Base-by-base conservation (phyloP, 768 basidiomycete species). In the Leccinum arenicola region DNA sequence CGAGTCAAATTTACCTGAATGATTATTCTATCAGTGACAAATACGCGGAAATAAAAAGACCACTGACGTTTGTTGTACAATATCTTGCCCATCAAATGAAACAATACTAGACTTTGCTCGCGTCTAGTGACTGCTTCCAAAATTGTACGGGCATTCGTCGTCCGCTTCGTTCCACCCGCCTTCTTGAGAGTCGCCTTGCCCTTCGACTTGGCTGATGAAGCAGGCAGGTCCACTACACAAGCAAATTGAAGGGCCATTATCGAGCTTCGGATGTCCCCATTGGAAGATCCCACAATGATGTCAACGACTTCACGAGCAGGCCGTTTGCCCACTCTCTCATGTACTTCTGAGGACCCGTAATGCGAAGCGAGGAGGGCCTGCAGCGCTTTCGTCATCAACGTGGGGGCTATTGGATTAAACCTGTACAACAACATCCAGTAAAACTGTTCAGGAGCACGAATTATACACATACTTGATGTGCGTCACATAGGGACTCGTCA, bases 171-270 rank as follows among this genome's bases (percentile, higher is more conserved):
- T 38, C 58, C 58, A 6, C 58, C 60, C 21, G 48, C 56, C 29
- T 59, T 75, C 69, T 75, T 67, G 48, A 75, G 67, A 74, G 77
- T 61, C 64, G 67, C 60, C 67, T 70, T 58, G 64, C 67, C 54
- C 50, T 65, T 67, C 27, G 59, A 61, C 52, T 62, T 70, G 6
- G 14, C 35, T 11, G 61, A 60, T 19, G 54, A 52, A 33, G 62
- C 45, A 1, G 68, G 60, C n/a, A 71, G 59, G 43, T 80, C 73
- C 21, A 77, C 73, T 17, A 83, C 72, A 70, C 81, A 96, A 1
- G 87, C 84, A 67, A 99, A 95, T 69, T 99, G 91, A 7, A 98
- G 79, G 0, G 89, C 87, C 86, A 96, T 98, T 60, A 98, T 83
- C 1, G 95, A 96, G 57, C 90, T 91, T 47, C 97, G 80, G 38